A percentile compares a stretch with the other conserved stretches of the same genome.
Evolutionary conservation across 805 yeast genomes (phyloP).

Genomic region (Kluyveromyces nonfermentans): DNA sequence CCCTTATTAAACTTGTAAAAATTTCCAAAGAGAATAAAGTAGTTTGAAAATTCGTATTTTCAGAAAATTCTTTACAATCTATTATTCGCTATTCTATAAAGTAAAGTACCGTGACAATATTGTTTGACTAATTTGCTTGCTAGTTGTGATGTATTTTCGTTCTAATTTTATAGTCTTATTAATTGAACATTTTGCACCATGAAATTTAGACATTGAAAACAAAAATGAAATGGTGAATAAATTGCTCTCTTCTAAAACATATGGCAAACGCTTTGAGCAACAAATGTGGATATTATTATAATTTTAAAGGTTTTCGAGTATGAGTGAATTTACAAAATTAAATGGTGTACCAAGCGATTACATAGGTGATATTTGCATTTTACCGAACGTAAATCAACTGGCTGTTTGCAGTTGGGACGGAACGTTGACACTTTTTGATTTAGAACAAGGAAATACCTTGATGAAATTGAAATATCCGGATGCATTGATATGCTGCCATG

Average conservation of each 20-base stretch:
- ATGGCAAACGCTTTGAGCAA: neutral
- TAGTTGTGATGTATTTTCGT: too few relatives aligned
- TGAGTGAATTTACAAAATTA: slow-evolving; percentile 3
- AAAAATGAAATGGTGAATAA: neutral
- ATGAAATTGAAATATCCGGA: slow-evolving; percentile 6
- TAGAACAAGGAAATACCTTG: slow-evolving; percentile 13
- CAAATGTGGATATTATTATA: neutral
- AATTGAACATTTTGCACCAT: neutral
- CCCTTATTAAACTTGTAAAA: neutral
- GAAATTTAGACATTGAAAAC: neutral
- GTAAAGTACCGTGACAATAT: too few relatives aligned
- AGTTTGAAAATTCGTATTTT: too few relatives aligned
- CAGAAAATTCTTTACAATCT: too few relatives aligned
- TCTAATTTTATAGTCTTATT: too few relatives aligned
- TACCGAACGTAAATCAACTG: slow-evolving; percentile 28
- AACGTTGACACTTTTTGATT: slow-evolving; percentile 35
- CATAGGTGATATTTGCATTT: slow-evolving; percentile 19
- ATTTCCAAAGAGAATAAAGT: too few relatives aligned
- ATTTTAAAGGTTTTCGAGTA: neutral
- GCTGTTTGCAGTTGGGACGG: slow-evolving; percentile 54
- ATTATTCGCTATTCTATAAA: too few relatives aligned
- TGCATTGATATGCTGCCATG: slow-evolving; percentile 15
- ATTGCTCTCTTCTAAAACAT: neutral
- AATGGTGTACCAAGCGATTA: slow-evolving; percentile 17
- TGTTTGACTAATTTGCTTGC: too few relatives aligned